These are phyloP conservation scores for Ulota crispa DNA, from an alignment of 225 moss, liverwort and hornwort species.

Conservation along the genomic window DNA sequence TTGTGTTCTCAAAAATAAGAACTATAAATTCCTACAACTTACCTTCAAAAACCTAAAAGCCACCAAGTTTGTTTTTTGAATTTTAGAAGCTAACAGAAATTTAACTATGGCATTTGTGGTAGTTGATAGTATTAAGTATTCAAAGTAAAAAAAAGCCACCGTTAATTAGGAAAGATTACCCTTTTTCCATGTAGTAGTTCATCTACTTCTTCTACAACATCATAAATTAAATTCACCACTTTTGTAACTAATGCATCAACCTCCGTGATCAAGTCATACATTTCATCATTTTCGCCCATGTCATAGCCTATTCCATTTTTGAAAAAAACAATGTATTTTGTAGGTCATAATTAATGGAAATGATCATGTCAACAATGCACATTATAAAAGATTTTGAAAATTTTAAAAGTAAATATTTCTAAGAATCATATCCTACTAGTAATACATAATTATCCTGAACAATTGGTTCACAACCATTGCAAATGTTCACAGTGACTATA, in stretches of 20 bases:
- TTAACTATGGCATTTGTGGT: rapidly evolving
- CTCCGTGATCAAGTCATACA: constrained; percentile 39
- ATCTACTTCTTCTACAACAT: constrained; percentile 45
- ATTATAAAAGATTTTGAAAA: neutral
- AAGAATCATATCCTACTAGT: too few species aligned
- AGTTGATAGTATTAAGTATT: neutral
- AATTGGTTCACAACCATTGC: too few species aligned
- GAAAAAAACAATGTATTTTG: neutral
- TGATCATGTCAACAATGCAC: neutral
- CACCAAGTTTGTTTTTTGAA: rapidly evolving
- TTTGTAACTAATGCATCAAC: constrained; percentile 42
- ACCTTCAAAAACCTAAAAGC: rapidly evolving
- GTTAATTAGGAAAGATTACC: neutral
- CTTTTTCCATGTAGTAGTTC: constrained; percentile 26
- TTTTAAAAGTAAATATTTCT: too few species aligned
- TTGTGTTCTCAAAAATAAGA: too few species aligned
- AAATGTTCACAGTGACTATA: too few species aligned
- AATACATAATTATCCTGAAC: too few species aligned
- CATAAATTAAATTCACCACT: constrained; percentile 32
- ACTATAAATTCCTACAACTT: neutral
- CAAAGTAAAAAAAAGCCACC: rapidly evolving
- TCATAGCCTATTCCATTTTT: constrained; percentile 17
- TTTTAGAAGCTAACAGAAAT: neutral
- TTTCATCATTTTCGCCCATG: constrained; percentile 18
- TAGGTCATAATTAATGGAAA: neutral